These are phyloP conservation scores for Piloderma croceum DNA, from an alignment of 768 basidiomycete genomes.

Conservation along the genomic window DNA sequence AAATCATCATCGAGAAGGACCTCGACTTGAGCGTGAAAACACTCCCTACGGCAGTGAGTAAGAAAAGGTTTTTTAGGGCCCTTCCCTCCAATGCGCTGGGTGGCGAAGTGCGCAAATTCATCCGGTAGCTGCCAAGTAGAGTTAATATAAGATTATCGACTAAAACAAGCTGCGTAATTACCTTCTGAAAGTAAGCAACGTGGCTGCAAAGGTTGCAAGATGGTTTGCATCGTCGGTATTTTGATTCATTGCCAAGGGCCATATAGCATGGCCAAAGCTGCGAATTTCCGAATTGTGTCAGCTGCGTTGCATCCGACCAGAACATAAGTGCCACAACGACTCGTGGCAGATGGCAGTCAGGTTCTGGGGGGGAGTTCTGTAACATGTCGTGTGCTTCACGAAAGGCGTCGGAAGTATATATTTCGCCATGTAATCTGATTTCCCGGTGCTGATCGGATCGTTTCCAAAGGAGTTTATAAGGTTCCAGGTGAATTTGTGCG, in stretches of 20 bases:
- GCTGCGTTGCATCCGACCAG: conserved; percentile 19
- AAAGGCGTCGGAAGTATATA: conserved; percentile 19
- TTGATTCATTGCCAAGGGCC: conserved; percentile 17
- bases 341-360: conserved; percentile 14
- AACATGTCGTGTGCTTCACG: conserved; percentile 17
- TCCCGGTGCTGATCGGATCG: too few relatives aligned
- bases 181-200: neutral
- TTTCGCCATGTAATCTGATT: too few relatives aligned
- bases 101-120: neutral
- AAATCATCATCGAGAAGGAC: conserved; percentile 31
- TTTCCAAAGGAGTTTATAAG: too few relatives aligned
- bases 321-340: conserved; percentile 11
- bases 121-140: neutral
- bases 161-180: neutral
- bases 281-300: conserved; percentile 16
- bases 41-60: conserved; percentile 27
- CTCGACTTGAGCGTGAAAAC: conserved; percentile 26
- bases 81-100: neutral
- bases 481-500: too few relatives aligned
- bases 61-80: conserved; percentile 9
- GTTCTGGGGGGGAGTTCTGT: conserved; percentile 15
- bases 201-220: neutral
- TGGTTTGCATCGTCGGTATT: conserved; percentile 4
- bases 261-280: conserved; percentile 20
- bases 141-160: neutral